Conservation (phyloP, 192 early-diverging fungal genomes). For the Entomortierella lignicola region DNA sequence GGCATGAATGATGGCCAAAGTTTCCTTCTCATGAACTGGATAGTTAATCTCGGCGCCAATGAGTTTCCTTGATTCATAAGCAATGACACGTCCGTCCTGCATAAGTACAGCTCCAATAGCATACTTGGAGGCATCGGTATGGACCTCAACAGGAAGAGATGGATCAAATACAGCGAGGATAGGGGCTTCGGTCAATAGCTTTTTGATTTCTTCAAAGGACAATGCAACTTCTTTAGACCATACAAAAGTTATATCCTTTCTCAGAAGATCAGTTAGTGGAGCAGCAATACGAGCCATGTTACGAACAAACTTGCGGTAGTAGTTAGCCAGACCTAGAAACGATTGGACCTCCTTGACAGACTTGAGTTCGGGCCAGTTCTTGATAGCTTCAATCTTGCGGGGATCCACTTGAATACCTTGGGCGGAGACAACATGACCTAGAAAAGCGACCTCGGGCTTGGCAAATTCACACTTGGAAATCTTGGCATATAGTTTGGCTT, state of each 20-base stretch:
- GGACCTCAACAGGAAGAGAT: slow-evolving; percentile 3
- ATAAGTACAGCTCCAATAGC: slow-evolving; percentile 21
- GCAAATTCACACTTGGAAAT: background rate
- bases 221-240: slow-evolving; percentile 10
- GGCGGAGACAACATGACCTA: slow-evolving; percentile 38
- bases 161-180: slow-evolving; percentile 23
- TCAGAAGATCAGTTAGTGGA: slow-evolving; percentile 26
- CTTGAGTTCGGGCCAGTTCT: slow-evolving; percentile 32
- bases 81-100: slow-evolving; percentile 10
- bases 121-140: slow-evolving; percentile 1
- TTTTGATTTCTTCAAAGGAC: slow-evolving; percentile 39
- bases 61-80: slow-evolving; percentile 27
- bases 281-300: slow-evolving; percentile 20
- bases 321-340: slow-evolving; percentile 47
- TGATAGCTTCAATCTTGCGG: slow-evolving; percentile 26
- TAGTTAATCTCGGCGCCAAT: slow-evolving; percentile 29
- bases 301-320: slow-evolving; percentile 35
- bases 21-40: slow-evolving; percentile 32
- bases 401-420: slow-evolving; percentile 30
- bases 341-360: slow-evolving; percentile 16
- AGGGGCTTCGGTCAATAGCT: slow-evolving; percentile 15
- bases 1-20: slow-evolving; percentile 15
- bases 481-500: background rate
- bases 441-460: background rate
- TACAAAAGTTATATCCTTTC: slow-evolving; percentile 26